Percentiles rank a stretch among this genome's conserved stretches.
These are phyloP conservation scores for Eudorina sp. DNA, from an alignment of 139 green algal genomes.

Conservation along the genomic window DNA sequence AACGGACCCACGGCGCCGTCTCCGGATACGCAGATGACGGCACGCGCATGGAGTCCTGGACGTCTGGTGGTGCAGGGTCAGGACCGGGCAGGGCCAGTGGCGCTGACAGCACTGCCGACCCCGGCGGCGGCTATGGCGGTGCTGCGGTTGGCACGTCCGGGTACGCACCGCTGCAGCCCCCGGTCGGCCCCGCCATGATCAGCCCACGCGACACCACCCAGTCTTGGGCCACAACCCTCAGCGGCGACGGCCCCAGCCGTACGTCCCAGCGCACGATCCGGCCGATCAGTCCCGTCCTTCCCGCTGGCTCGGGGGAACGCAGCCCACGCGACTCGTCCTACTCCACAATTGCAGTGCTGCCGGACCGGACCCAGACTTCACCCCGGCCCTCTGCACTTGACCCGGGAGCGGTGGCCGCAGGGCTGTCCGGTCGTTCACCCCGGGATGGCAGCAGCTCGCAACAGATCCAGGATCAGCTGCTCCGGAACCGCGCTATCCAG, in stretches of 20 bases:
- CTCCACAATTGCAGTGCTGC: background rate
- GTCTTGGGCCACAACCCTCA: background rate
- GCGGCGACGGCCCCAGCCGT: background rate
- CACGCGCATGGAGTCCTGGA: background rate
- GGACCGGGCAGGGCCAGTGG: background rate
- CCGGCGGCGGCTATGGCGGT: background rate
- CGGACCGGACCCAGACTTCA: background rate
- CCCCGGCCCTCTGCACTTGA: background rate
- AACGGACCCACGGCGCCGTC: background rate
- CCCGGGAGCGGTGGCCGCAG: background rate
- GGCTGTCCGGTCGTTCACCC: background rate
- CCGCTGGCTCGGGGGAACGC: background rate
- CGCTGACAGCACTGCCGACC: background rate
- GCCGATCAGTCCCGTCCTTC: background rate
- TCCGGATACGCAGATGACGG: background rate
- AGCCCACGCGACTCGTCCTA: background rate
- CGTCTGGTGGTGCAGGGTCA: background rate
- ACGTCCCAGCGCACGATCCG: background rate
- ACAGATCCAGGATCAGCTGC: conserved; percentile 5
- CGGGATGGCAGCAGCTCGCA: background rate
- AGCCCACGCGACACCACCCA: background rate
- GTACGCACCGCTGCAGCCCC: background rate
- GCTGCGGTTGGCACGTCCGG: background rate
- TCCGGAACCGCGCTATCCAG: conserved; percentile 1
- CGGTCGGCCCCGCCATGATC: background rate